Evolutionary conservation across 768 basidiomycete species (phyloP), one percentile per base, ranked within the genome.

Genomic region (Multifurca ochricompacta): DNA sequence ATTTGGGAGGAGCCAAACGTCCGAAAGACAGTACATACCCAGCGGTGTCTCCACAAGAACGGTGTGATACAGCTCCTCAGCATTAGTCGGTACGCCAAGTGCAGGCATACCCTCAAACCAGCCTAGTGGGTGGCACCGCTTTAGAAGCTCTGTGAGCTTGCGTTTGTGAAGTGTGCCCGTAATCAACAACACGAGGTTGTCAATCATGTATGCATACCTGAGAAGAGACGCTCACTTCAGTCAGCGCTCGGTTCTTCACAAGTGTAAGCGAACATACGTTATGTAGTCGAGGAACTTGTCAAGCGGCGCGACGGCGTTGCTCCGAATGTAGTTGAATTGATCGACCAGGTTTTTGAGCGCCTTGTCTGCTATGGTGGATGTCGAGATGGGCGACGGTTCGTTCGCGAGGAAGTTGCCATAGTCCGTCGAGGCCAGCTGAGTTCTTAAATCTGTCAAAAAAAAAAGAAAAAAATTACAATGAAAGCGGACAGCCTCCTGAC

Each of bases 161-260:
- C 96, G 79, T 70, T 97, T 94, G 65, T 98, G 94, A 31, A 99
- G 72, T 1, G 95, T 98, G 19, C 96, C 96, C 14, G 96, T 94
- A 59, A 98, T 99, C 65, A 99, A 78, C 49, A 99, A 78, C 55
- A 99, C 85, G 64, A 99, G 89, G 68, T 99, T 99, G 80, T 99
- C 96, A 66, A 99, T 98, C 96, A 99, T 99, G 72, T 98, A 99
- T 28, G 83, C 92, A 68, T 96, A 96, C 41, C 93, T 96, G 69
- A 48, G 25, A 28, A 19, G 27, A 39, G 34, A 40, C 18, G 30
- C 42, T 35, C 54, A 60, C 48, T 31, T 35, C 27, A 2, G 19
- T 48, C n/a, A 40, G 40, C 35, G 47, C 35, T 31, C 40, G 27
- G 14, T 14, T 35, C 35, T 46, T 23, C 9, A 34, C 37, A 25